Conservation (phyloP, 2,329 filamentous ascomycete genomes). For the Beauveria brongniartii region DNA sequence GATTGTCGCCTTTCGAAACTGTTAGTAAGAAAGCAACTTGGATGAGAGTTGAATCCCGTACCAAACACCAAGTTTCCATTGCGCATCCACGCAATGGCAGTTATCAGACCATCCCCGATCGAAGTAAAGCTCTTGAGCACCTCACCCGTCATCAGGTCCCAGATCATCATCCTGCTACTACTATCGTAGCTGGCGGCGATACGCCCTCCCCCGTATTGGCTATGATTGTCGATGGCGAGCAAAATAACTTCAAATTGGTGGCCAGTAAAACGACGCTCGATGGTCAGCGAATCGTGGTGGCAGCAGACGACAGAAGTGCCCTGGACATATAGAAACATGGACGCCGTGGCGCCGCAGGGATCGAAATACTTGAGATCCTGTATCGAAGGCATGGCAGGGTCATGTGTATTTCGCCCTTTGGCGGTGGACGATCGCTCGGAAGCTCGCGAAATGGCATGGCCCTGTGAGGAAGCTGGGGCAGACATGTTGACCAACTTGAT, state of each 20-base stretch:
- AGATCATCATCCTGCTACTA: constrained; percentile 87
- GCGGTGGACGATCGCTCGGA: constrained; percentile 47
- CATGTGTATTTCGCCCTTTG: constrained; percentile 29
- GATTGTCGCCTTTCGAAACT: constrained; percentile 62
- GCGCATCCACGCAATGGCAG: constrained; percentile 80
- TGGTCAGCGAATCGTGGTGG: constrained; percentile 84
- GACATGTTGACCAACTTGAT: constrained; percentile 47
- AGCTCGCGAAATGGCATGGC: constrained; percentile 51
- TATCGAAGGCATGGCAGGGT: constrained; percentile 40
- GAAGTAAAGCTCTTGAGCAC: constrained; percentile 89
- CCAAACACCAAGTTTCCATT: constrained; percentile 97
- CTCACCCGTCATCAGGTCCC: constrained; percentile 88
- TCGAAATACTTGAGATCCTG: constrained; percentile 57
- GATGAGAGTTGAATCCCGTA: constrained; percentile 35
- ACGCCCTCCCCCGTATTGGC: constrained; percentile 75
- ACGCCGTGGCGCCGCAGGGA: constrained; percentile 82
- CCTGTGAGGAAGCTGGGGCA: constrained; percentile 45
- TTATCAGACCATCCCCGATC: constrained; percentile 68
- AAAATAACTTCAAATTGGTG: constrained; percentile 79
- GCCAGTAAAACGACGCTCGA: constrained; percentile 77
- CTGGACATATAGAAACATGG: constrained; percentile 83
- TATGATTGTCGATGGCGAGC: constrained; percentile 84
- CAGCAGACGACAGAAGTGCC: constrained; percentile 76
- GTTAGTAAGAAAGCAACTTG: not conserved
- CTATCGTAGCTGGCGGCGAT: constrained; percentile 90